These are phyloP conservation scores for Arachis hypogaea DNA, from an alignment of 306 rosid genomes.

Conservation along the genomic window DNA sequence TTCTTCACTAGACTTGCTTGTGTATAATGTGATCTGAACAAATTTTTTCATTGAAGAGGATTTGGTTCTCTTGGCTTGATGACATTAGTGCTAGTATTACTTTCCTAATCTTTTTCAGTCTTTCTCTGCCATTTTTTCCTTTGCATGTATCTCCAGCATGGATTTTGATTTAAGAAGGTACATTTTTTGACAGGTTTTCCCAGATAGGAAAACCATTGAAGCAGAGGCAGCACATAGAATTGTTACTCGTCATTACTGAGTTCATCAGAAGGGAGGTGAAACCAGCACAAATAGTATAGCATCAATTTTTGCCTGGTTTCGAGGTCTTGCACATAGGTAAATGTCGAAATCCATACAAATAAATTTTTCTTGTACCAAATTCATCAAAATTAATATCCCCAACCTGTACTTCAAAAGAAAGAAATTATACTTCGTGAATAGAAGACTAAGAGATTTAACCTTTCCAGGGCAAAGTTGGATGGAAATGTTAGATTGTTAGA, in stretches of 20 bases:
- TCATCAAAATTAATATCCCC: background rate
- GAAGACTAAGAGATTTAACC: slow-evolving; percentile 15
- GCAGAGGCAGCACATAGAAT: slow-evolving; percentile 99
- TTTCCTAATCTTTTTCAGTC: slow-evolving; percentile 9
- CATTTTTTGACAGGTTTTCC: slow-evolving; percentile 67
- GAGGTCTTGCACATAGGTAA: slow-evolving; percentile 93
- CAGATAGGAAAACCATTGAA: slow-evolving; percentile 96
- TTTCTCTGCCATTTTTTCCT: slow-evolving; percentile 11
- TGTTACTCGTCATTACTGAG: slow-evolving; percentile 87
- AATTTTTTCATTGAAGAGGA: slow-evolving; percentile 44
- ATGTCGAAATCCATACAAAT: slow-evolving; percentile 4
- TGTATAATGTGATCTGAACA: slow-evolving; percentile 20
- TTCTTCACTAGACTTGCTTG: background rate
- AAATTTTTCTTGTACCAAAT: background rate
- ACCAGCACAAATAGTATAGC: slow-evolving; percentile 99
- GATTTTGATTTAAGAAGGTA: slow-evolving; percentile 19
- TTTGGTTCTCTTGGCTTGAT: slow-evolving; percentile 62
- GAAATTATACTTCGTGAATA: slow-evolving; percentile 3
- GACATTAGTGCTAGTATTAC: slow-evolving; percentile 52
- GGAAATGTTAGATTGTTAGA: slow-evolving; percentile 68
- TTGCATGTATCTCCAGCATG: slow-evolving; percentile 29
- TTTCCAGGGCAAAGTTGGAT: slow-evolving; percentile 87
- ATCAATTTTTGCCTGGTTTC: slow-evolving; percentile 94
- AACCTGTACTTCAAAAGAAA: no score
- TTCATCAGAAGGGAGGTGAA: slow-evolving; percentile 97